Evolutionary conservation across 306 rosid genomes (phyloP), one percentile per base, ranked within the genome.

Genomic region (Glycine latifolia): DNA sequence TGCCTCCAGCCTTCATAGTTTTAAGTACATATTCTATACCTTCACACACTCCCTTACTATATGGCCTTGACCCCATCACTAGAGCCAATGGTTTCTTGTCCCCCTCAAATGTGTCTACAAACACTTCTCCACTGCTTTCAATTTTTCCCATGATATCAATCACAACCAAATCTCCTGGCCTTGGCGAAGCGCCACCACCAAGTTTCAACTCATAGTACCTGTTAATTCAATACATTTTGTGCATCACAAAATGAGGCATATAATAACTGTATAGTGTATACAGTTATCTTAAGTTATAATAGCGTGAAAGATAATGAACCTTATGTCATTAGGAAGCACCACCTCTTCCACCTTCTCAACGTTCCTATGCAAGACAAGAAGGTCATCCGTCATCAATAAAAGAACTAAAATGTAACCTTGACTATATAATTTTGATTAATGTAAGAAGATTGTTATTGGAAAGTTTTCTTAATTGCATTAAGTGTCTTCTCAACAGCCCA

Each of bases 61-160:
- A 95, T 33, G 99, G 99, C 84, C 97, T 91, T 50, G 96, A 91
- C n/a, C 98, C 98, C 86, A 91, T 77, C 14, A 95, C 93, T 41
- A 95, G 71, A 26, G 98, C 99, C 91, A 95, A 78, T 44, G 98
- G 87, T 84, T 81, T 95, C 81, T 87, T 88, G 10, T 89, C 97
- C 3, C 81, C 80, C 39, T 76, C 97, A 85, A 85, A 90, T 82
- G 99, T 95, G 85, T 93, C 87, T 86, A 91, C 96, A 86, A 93
- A 95, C 71, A 87, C 94, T 76, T 88, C 89, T 44, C 90, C 93
- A 39, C 17, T 91, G 48, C 73, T 71, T 69, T 75, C 79, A n/a
- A 84, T 65, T 59, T 87, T 90, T 59, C 98, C 98, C 86, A 79
- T 81, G 14, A 92, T 85, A 77, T 92, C 94, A 31, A 92, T 92